Percentiles rank a stretch among this genome's conserved stretches.
Conservation (phyloP, 1,284 basidiomycete genomes). For the Heliocybe sulcata region DNA sequence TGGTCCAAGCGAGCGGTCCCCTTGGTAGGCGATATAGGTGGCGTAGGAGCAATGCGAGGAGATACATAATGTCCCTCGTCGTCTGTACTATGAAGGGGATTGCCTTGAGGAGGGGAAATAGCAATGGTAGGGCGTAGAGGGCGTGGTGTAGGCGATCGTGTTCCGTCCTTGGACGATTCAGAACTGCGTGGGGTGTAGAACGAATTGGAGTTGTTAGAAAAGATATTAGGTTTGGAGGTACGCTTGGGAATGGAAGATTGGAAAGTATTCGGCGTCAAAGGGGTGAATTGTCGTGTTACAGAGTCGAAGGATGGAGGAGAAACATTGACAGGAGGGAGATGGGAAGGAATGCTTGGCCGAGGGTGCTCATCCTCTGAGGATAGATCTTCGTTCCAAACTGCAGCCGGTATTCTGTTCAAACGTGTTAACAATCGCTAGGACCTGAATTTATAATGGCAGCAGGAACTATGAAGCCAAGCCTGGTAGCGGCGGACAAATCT, state of each 20-base stretch:
- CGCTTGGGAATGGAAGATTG: neutral
- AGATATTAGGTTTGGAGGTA: neutral
- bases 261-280: neutral
- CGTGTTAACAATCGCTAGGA: neutral
- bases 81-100: neutral
- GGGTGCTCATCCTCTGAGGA: neutral
- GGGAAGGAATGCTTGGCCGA: neutral
- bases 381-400: neutral
- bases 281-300: neutral
- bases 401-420: neutral
- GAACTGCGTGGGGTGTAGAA: neutral
- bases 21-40: too few relatives aligned
- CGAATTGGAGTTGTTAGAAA: neutral
- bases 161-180: neutral
- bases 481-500: too few relatives aligned
- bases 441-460: too few relatives aligned
- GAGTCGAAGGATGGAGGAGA: neutral
- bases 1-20: too few relatives aligned
- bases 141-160: neutral
- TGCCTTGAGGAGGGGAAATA: neutral
- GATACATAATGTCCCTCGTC: neutral
- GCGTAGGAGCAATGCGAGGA: neutral
- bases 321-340: slow-evolving; percentile 1
- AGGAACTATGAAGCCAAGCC: too few relatives aligned
- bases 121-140: neutral